phyloP scores from a whole-genome alignment of 257 asterid genomes.

The Thymus mandschuricus region DNA sequence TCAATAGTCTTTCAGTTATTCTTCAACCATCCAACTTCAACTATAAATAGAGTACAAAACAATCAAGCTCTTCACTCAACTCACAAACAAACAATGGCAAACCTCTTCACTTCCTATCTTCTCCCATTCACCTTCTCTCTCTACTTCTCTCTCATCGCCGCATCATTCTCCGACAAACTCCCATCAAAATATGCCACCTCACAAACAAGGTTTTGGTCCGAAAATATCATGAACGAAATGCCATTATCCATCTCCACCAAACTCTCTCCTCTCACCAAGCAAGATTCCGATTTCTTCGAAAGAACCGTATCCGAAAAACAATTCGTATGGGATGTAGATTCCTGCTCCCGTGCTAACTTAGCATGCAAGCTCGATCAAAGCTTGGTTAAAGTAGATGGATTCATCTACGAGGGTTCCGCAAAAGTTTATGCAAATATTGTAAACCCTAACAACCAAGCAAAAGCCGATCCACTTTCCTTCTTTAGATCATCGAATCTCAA shows the following conservation, averaged over 20 bases:
- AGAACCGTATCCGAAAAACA: constrained; percentile 4
- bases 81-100: not conserved
- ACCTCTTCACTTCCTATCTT: not conserved
- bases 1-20: too few relatives aligned
- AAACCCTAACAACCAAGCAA: not conserved
- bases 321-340: constrained; percentile 21
- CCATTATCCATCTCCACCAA: constrained; percentile 39
- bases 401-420: not conserved
- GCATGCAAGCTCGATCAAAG: constrained; percentile 1
- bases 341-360: constrained; percentile 41
- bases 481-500: constrained; percentile 41
- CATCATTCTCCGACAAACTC: not conserved
- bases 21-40: not conserved
- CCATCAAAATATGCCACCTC: not conserved
- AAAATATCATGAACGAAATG: constrained; percentile 39
- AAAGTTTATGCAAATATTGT: not conserved
- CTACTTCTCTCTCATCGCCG: not conserved
- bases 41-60: not conserved
- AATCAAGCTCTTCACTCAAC: too few relatives aligned
- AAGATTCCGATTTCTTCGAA: constrained; percentile 16
- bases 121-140: not conserved
- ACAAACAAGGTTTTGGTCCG: constrained; percentile 46
- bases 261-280: constrained; percentile 37
- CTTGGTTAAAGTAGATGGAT: too few relatives aligned
- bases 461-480: constrained; percentile 36